Percentiles rank a stretch among this genome's conserved stretches.
phyloP scores from a whole-genome alignment of 208 protist genomes.

The Leptomonas seymouri region DNA sequence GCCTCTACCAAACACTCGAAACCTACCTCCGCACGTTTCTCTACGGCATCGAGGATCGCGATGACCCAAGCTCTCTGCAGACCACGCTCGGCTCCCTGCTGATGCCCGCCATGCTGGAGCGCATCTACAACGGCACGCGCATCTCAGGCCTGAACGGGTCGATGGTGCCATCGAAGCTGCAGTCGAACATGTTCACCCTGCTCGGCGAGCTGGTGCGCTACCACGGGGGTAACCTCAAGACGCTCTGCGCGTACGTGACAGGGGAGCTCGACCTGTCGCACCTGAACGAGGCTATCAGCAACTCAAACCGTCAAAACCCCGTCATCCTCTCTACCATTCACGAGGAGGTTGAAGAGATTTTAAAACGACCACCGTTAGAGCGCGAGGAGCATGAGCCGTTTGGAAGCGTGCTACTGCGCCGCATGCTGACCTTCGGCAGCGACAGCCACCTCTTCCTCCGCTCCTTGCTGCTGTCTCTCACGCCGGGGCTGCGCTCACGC shows the following conservation, averaged over 20 bases:
- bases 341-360: constrained; percentile 44
- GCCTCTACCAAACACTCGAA: constrained; percentile 73
- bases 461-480: constrained; percentile 67
- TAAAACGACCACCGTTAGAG: constrained; percentile 65
- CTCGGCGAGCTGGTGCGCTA: constrained; percentile 78
- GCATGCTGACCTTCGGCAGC: constrained; percentile 49
- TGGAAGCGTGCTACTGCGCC: constrained; percentile 67
- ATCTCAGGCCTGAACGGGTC: constrained; percentile 59
- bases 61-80: constrained; percentile 35
- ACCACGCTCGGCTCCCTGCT: constrained; percentile 48
- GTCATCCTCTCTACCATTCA: constrained; percentile 28
- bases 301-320: constrained; percentile 27
- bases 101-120: constrained; percentile 56
- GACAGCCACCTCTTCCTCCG: constrained; percentile 72
- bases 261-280: constrained; percentile 37
- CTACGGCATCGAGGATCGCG: constrained; percentile 29
- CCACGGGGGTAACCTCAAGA: constrained; percentile 56
- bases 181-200: constrained; percentile 56
- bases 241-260: constrained; percentile 53
- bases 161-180: constrained; percentile 52
- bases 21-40: constrained; percentile 70
- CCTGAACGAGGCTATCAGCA: constrained; percentile 52
- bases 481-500: constrained; percentile 63
- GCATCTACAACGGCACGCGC: constrained; percentile 82
- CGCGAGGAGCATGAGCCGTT: constrained; percentile 73